phyloP scores from a whole-genome alignment of 1,139 yeast genomes.

The Meyerozyma sp. region DNA sequence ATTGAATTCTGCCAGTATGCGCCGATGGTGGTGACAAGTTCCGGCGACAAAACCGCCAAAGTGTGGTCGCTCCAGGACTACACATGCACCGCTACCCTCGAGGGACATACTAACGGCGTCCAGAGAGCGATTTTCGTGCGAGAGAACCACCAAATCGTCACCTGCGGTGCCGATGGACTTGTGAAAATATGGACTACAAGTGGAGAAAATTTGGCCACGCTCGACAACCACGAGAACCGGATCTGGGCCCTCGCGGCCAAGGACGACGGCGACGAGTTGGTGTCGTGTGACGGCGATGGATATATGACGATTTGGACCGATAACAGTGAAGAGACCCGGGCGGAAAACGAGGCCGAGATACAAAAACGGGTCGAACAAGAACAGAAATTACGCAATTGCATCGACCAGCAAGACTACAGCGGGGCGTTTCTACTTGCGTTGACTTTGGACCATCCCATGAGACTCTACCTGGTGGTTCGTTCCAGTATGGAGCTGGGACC shows the following conservation, averaged over 20 bases:
- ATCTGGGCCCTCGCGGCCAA: constrained; percentile 82
- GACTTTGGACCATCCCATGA: constrained; percentile 81
- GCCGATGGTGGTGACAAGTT: constrained; percentile 67
- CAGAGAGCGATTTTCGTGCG: constrained; percentile 73
- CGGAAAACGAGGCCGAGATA: constrained; percentile 42
- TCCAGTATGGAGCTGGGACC: constrained; percentile 41
- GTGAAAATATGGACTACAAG: constrained; percentile 78
- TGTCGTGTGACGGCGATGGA: constrained; percentile 95
- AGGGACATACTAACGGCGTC: constrained; percentile 92
- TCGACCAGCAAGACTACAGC: constrained; percentile 72
- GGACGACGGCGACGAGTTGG: constrained; percentile 62
- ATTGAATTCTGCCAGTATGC: constrained; percentile 77
- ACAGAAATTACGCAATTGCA: constrained; percentile 72
- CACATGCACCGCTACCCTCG: constrained; percentile 74
- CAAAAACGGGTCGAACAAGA: constrained; percentile 74
- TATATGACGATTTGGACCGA: constrained; percentile 85
- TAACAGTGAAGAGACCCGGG: constrained; percentile 60
- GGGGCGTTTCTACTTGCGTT: constrained; percentile 84
- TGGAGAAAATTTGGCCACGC: constrained; percentile 69
- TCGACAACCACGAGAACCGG: constrained; percentile 89
- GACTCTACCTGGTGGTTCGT: constrained; percentile 65
- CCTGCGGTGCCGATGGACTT: constrained; percentile 93
- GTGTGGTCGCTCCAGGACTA: constrained; percentile 83
- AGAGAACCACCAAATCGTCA: constrained; percentile 62
- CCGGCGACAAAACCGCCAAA: constrained; percentile 88